These are phyloP conservation scores for Eucalyptus regnans DNA, from an alignment of 345 rosid species.

Conservation along the genomic window DNA sequence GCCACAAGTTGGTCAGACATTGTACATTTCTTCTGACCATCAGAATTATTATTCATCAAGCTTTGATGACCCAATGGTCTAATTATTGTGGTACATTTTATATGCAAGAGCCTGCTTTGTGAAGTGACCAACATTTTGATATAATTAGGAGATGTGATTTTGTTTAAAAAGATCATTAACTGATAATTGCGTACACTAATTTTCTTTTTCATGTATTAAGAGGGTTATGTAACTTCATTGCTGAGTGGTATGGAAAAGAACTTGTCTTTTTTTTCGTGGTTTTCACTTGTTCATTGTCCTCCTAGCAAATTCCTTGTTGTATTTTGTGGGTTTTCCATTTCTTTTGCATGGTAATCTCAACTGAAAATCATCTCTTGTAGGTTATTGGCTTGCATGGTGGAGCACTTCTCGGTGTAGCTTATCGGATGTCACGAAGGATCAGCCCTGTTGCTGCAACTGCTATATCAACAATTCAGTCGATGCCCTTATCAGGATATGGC, in stretches of 20 bases:
- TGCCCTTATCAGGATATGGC: slow-evolving; percentile 99
- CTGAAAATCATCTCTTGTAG: slow-evolving; percentile 22
- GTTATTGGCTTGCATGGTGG: slow-evolving; percentile 95
- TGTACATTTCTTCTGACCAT: background rate
- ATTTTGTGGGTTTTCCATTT: background rate
- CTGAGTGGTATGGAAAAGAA: background rate
- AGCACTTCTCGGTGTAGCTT: slow-evolving; percentile 93
- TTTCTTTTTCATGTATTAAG: background rate
- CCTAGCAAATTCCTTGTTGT: background rate
- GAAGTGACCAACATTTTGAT: background rate
- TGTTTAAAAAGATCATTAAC: background rate
- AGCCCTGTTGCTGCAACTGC: slow-evolving; percentile 91
- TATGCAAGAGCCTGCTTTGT: background rate
- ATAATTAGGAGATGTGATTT: background rate
- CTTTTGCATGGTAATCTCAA: background rate
- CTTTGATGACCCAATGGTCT: background rate
- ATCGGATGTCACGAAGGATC: slow-evolving; percentile 80
- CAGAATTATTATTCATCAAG: background rate
- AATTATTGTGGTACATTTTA: background rate
- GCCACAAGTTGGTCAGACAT: background rate
- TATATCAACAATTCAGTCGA: slow-evolving; percentile 88
- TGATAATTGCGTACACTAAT: background rate
- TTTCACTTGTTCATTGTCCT: background rate
- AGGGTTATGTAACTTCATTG: background rate
- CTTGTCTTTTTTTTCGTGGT: background rate